A percentile compares a stretch with the other conserved stretches of the same genome.
Conservation (phyloP, 371 early-diverging fungal species). For the Batrachochytrium dendrobatidis region DNA sequence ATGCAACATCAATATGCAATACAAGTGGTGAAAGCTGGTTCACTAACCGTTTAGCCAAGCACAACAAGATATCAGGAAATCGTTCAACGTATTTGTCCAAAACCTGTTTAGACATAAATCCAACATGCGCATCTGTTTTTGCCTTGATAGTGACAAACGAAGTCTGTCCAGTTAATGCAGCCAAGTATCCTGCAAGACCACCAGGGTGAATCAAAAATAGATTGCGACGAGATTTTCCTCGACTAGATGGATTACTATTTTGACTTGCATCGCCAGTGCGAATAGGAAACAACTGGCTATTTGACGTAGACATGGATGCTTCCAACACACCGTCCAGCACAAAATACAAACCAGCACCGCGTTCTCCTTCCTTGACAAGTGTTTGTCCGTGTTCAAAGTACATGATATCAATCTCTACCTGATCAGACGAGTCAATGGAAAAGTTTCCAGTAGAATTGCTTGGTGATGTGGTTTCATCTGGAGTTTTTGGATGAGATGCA, state of each 20-base stretch:
- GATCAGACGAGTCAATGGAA: neutral
- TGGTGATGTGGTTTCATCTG: conserved; percentile 9
- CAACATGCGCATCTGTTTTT: conserved; percentile 73
- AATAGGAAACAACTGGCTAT: conserved; percentile 4
- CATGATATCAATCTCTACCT: conserved; percentile 24
- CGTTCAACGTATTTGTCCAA: conserved; percentile 79
- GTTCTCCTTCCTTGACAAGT: conserved; percentile 76
- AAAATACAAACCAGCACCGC: conserved; percentile 80
- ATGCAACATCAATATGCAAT: conserved; percentile 86
- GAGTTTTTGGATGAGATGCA: neutral
- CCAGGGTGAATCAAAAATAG: conserved; percentile 73
- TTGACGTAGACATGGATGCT: conserved; percentile 48
- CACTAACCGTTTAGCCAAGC: conserved; percentile 82
- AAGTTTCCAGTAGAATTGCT: conserved; percentile 2
- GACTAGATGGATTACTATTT: neutral
- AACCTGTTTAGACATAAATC: conserved; percentile 70
- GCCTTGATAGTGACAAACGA: conserved; percentile 81
- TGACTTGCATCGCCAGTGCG: neutral
- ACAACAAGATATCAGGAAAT: conserved; percentile 72
- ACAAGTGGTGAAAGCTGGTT: conserved; percentile 69
- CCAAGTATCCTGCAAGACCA: conserved; percentile 84
- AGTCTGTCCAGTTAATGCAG: conserved; percentile 83
- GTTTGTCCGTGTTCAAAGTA: conserved; percentile 62
- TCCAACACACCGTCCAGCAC: conserved; percentile 86
- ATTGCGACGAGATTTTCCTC: conserved; percentile 6